phyloP scores from a whole-genome alignment of 148 eudicot species.

The Agrostemma githago region DNA sequence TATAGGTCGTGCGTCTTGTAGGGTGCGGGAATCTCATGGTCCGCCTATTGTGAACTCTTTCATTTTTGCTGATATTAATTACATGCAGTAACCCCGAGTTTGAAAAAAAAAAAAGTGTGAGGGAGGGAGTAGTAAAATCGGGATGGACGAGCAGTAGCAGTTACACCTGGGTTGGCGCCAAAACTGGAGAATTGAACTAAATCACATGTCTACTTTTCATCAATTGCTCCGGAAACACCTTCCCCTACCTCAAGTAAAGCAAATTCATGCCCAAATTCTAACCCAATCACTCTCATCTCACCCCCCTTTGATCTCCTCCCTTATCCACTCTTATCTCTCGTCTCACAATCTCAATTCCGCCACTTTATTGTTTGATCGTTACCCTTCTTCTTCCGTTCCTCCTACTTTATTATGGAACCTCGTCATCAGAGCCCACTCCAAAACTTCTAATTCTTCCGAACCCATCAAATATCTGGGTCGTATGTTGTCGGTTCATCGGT shows the following conservation, averaged over 20 bases:
- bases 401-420: conserved; percentile 62
- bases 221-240: conserved; percentile 48
- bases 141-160: too few relatives aligned
- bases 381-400: conserved; percentile 40
- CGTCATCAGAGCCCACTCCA: conserved; percentile 59
- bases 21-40: too few relatives aligned
- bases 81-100: too few relatives aligned
- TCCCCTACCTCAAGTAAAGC: conserved; percentile 34
- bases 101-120: too few relatives aligned
- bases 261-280: conserved; percentile 60
- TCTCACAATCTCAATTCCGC: conserved; percentile 29
- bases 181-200: neutral
- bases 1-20: too few relatives aligned
- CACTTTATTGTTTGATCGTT: conserved; percentile 34
- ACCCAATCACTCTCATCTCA: conserved; percentile 26
- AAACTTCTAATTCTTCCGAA: conserved; percentile 35
- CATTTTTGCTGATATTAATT: too few relatives aligned
- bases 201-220: conserved; percentile 24
- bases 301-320: conserved; percentile 36
- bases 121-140: too few relatives aligned
- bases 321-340: conserved; percentile 46
- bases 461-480: conserved; percentile 39
- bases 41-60: too few relatives aligned
- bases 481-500: conserved; percentile 34
- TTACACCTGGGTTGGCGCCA: conserved; percentile 23